Evolutionary conservation across 2,329 filamentous ascomycete species (phyloP).

Genomic region (Arthrobotrys conoides): DNA sequence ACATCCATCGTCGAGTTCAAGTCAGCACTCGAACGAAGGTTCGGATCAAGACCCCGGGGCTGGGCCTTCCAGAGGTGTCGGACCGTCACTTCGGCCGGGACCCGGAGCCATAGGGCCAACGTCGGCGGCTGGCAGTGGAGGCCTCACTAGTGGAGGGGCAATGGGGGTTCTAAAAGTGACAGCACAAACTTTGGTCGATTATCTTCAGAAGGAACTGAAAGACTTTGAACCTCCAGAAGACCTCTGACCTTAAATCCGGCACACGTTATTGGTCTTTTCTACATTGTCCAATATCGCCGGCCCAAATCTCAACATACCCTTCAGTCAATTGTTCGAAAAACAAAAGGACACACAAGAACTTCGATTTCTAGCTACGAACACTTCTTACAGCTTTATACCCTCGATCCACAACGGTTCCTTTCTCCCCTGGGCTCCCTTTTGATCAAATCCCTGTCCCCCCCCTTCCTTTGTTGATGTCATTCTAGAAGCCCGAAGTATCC

Average conservation of each 20-base stretch:
- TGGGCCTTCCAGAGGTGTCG: constrained; percentile 48
- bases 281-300: not conserved
- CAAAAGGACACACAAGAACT: not conserved
- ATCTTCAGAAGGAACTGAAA: constrained; percentile 63
- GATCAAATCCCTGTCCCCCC: not conserved
- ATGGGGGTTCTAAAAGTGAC: constrained; percentile 64
- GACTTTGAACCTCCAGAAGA: constrained; percentile 64
- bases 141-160: constrained; percentile 56
- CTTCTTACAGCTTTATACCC: not conserved
- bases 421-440: not conserved
- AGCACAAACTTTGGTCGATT: constrained; percentile 63
- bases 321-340: not conserved
- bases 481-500: not conserved
- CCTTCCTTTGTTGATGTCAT: not conserved
- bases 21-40: constrained; percentile 63
- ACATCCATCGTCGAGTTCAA: constrained; percentile 62
- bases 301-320: not conserved
- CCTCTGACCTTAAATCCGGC: constrained; percentile 34
- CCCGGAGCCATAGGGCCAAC: constrained; percentile 42
- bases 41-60: constrained; percentile 55
- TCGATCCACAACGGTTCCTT: not conserved
- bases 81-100: constrained; percentile 45
- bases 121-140: constrained; percentile 52
- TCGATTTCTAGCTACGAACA: not conserved
- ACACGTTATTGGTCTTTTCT: not conserved